Conservation (phyloP, 805 yeast genomes). For the Candida cerambycidarum region DNA sequence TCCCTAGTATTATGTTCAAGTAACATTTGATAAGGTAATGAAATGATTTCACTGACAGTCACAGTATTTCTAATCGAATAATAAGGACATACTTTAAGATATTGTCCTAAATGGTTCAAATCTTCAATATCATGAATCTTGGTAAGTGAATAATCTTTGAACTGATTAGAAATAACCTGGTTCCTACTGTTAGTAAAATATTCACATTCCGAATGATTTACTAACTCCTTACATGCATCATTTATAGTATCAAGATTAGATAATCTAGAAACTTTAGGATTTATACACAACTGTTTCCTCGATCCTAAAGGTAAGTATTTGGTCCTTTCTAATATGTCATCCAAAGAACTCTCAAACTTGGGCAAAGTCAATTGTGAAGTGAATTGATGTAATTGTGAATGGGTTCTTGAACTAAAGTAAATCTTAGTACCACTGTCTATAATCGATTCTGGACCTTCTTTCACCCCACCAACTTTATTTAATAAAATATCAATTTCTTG, state of each 20-base stretch:
- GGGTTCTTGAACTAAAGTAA: constrained; percentile 81
- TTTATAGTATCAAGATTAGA: constrained; percentile 58
- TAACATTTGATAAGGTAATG: constrained; percentile 83
- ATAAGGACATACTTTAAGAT: constrained; percentile 72
- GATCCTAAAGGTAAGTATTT: constrained; percentile 79
- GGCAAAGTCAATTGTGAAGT: constrained; percentile 66
- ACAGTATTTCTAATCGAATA: constrained; percentile 65
- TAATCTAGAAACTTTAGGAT: constrained; percentile 55
- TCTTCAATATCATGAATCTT: constrained; percentile 79
- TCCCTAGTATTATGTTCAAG: constrained; percentile 61
- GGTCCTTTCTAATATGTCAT: constrained; percentile 46
- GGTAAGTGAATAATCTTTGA: constrained; percentile 56
- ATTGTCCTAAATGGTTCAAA: constrained; percentile 56
- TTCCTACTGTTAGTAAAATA: constrained; percentile 21
- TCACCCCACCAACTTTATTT: constrained; percentile 33
- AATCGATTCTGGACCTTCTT: constrained; percentile 16
- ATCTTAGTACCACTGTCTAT: constrained; percentile 33
- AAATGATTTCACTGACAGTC: constrained; percentile 66
- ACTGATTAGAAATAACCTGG: constrained; percentile 26
- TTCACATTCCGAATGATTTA: constrained; percentile 24
- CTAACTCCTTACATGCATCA: constrained; percentile 74
- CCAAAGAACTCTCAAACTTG: constrained; percentile 60
- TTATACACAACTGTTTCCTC: constrained; percentile 79
- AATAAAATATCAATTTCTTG: constrained; percentile 44
- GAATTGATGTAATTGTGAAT: constrained; percentile 83